A percentile compares a stretch with the other conserved stretches of the same genome.
Conservation (phyloP, 1,284 basidiomycete genomes). For the Sporisorium exsertum region DNA sequence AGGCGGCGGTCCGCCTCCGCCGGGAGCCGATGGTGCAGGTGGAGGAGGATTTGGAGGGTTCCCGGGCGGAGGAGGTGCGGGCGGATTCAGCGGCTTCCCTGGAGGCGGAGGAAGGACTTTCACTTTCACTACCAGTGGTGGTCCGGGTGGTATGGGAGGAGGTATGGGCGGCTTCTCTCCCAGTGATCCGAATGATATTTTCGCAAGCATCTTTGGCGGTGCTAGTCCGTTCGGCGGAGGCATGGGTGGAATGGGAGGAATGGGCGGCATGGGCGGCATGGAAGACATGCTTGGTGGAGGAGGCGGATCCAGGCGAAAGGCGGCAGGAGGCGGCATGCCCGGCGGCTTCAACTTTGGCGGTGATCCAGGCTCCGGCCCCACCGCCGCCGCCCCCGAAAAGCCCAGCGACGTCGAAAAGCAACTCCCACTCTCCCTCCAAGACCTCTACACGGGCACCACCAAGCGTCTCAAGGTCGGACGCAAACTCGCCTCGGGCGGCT, state of each 20-base stretch:
- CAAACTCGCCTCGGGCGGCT: conserved; percentile 77
- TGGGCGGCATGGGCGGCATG: conserved; percentile 60
- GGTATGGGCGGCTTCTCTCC: conserved; percentile 65
- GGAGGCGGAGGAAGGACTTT: conserved; percentile 54
- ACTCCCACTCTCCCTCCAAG: conserved; percentile 86
- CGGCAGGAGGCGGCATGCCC: conserved; percentile 16
- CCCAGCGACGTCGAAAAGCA: conserved; percentile 81
- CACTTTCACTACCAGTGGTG: conserved; percentile 50
- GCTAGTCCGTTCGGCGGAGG: conserved; percentile 53
- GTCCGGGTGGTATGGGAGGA: conserved; percentile 34
- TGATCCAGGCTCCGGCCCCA: conserved; percentile 29
- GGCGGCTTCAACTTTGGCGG: conserved; percentile 28
- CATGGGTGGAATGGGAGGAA: conserved; percentile 59
- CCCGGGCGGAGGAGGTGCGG: conserved; percentile 19
- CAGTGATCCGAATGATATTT: conserved; percentile 88
- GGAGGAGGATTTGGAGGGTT: conserved; percentile 49
- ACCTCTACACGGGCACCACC: conserved; percentile 87
- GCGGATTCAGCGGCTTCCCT: conserved; percentile 24
- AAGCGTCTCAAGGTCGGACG: conserved; percentile 92
- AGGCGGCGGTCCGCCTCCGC: conserved; percentile 70
- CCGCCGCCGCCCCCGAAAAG: conserved; percentile 25
- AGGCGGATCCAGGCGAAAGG: conserved; percentile 33
- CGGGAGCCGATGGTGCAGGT: conserved; percentile 67
- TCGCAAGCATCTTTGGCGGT: conserved; percentile 76
- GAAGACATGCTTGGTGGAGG: conserved; percentile 59